Base-by-base conservation (phyloP, 306 rosid genomes). In the Fragaria ananassa region DNA sequence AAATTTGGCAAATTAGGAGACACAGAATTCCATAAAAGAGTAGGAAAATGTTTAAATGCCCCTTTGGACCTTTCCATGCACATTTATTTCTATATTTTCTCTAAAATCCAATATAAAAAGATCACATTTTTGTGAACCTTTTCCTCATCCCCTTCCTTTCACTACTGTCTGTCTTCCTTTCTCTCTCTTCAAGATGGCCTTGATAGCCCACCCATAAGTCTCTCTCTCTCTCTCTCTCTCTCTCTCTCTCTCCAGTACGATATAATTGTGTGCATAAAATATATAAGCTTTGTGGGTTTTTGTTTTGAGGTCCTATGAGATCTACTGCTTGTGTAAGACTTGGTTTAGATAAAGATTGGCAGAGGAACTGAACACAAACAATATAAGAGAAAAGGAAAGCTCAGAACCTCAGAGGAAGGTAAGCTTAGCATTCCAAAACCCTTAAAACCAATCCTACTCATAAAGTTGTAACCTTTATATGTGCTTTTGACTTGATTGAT, bases 131-230 rank as follows among this genome's bases (percentile, higher is more conserved):
- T 75, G 70, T 80, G 72, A 50, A 77, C 83, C 84, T 68, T 77
- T 76, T 71, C 17, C 79, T 74, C 71, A 45, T 23, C 17, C 39
- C 85, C 83, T 64, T 84, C 78, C 84, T 72, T 51, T 18, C 71
- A 14, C 78, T 27, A 21, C n/a, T 15, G n/a, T 72, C 63, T 27
- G 18, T 27, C 27, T 5, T 17, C 31, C 42, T 72, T 53, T 84
- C 88, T 79, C 88, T 80, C 86, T 83, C 88, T 78, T 80, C 81
- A 83, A 83, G 76, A 71, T 74, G 80, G 80, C 89, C 62, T 83
- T 64, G 80, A 63, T 74, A 65, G 73, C 65, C 78, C 70, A 71
- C 77, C 75, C 79, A 58, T 72, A 74, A 69, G 53, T 46, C 21
- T 35, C 60, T 62, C 72, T 74, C 37, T 34, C 3, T 34, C 69